Evolutionary conservation across 108 stramenopile genomes (phyloP).

Genomic region (Pseudonitzschia delicatissima): DNA sequence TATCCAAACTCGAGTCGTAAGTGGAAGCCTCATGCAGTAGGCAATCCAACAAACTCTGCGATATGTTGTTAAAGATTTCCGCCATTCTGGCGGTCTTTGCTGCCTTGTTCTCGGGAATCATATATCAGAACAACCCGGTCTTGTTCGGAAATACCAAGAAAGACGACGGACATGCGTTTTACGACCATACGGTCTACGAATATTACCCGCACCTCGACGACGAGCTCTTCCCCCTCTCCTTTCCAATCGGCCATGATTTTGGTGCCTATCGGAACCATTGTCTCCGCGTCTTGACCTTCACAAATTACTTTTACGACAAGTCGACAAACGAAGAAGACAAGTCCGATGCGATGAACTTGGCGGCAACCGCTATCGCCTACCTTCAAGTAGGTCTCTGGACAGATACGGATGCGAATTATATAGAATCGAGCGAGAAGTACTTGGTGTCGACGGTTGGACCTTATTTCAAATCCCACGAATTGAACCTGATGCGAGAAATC

Average conservation of each 20-base stretch:
- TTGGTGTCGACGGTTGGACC: slow-evolving; percentile 19
- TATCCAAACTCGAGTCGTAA: too few species aligned
- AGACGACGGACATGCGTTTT: not conserved
- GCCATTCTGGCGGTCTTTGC: not conserved
- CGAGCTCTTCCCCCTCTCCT: slow-evolving; percentile 16
- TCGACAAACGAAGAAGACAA: slow-evolving; percentile 10
- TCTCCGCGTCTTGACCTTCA: slow-evolving; percentile 47
- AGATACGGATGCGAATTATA: slow-evolving; percentile 36
- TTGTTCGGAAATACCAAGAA: slow-evolving; percentile 14
- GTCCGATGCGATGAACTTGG: slow-evolving; percentile 32
- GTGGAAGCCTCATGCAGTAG: too few species aligned
- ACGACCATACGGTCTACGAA: slow-evolving; percentile 1
- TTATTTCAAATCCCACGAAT: slow-evolving; percentile 7
- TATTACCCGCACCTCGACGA: slow-evolving; percentile 22
- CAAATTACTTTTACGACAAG: slow-evolving; percentile 30
- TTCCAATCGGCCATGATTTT: slow-evolving; percentile 24
- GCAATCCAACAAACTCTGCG: too few species aligned
- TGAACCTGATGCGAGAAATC: slow-evolving; percentile 28
- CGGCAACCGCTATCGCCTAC: slow-evolving; percentile 42
- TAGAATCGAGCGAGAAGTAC: slow-evolving; percentile 29
- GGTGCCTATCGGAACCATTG: slow-evolving; percentile 49
- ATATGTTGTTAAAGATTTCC: not conserved
- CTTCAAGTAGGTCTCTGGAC: slow-evolving; percentile 54
- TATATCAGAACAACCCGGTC: slow-evolving; percentile 22
- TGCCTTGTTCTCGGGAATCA: not conserved